phyloP scores from a whole-genome alignment of 106 monocot species.

The Chionographis japonica region DNA sequence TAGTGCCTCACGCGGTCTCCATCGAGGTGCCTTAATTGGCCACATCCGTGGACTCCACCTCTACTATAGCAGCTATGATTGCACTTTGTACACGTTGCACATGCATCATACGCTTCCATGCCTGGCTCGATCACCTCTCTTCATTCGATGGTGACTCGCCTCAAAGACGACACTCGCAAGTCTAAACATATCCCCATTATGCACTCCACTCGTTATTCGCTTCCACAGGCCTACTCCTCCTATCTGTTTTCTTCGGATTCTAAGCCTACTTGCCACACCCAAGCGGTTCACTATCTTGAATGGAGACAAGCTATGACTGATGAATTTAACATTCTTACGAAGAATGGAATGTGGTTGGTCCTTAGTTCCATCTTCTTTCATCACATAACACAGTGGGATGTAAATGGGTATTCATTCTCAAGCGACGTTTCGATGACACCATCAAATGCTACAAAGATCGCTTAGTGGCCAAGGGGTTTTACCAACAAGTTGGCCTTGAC shows the following conservation, averaged over 20 bases:
- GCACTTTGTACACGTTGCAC: no score
- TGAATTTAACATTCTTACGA: not conserved
- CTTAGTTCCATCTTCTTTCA: not conserved
- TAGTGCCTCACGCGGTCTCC: no score
- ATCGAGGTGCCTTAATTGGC: no score
- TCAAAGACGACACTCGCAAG: not conserved
- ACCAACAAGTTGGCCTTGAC: no score
- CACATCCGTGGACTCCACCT: no score
- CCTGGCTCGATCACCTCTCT: no score
- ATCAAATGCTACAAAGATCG: no score
- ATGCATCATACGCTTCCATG: no score
- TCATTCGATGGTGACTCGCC: not conserved
- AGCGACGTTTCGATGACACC: no score
- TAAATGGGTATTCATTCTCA: not conserved
- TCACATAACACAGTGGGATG: not conserved
- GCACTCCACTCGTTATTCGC: no score
- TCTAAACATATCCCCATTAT: not conserved
- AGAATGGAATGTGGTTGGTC: not conserved
- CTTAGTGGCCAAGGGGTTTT: no score
- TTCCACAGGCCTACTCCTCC: not conserved
- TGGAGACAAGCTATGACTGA: not conserved
- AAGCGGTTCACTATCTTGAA: not conserved
- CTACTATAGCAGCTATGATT: no score
- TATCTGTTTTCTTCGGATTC: not conserved
- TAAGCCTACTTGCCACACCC: not conserved